Conservation (phyloP, 805 yeast species). For the Metschnikowia rubicola region DNA sequence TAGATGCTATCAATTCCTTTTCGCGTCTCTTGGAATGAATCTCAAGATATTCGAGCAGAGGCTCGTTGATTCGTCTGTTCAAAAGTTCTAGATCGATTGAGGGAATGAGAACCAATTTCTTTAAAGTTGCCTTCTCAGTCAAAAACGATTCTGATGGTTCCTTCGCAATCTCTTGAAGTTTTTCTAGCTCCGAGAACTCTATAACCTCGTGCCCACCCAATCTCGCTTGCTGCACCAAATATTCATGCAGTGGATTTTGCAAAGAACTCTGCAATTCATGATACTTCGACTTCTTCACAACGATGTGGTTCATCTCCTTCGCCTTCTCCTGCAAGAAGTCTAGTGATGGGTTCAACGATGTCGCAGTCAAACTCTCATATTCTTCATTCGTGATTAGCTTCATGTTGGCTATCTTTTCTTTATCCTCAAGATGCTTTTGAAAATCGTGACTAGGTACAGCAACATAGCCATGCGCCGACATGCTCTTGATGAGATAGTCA, state of each 20-base stretch:
- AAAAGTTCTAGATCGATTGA: conserved; percentile 8
- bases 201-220: conserved; percentile 7
- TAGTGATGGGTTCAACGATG: conserved; percentile 9
- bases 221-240: conserved; percentile 14
- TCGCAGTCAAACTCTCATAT: conserved; percentile 13
- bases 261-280: conserved; percentile 17
- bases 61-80: conserved; percentile 6
- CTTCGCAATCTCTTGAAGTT: conserved; percentile 5
- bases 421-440: conserved; percentile 26
- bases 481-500: conserved; percentile 16
- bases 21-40: conserved; percentile 6
- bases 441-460: conserved; percentile 19
- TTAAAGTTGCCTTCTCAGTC: conserved; percentile 7
- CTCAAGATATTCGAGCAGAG: conserved; percentile 12
- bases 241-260: conserved; percentile 12
- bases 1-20: conserved; percentile 1
- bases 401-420: conserved; percentile 26
- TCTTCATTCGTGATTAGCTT: conserved; percentile 19
- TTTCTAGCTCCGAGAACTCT: conserved; percentile 8
- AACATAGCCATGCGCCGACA: conserved; percentile 16
- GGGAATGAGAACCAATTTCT: conserved; percentile 6
- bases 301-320: conserved; percentile 6
- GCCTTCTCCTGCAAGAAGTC: conserved; percentile 18
- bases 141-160: conserved; percentile 8
- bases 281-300: conserved; percentile 15